These are phyloP conservation scores for Arctostaphylos glauca DNA, from an alignment of 148 eudicot species.

Conservation along the genomic window DNA sequence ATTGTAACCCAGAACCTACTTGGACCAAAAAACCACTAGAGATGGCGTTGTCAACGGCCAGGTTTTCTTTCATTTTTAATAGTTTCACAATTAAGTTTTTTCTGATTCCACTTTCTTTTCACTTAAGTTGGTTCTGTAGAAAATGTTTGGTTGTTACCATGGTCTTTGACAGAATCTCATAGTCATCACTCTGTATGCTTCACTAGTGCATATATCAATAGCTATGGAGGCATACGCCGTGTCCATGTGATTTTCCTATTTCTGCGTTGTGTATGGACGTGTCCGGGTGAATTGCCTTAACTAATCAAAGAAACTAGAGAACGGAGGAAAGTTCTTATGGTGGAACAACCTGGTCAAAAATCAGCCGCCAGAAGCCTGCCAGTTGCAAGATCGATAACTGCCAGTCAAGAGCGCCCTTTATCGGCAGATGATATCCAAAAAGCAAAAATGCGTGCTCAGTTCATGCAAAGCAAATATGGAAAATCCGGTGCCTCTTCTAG, in stretches of 20 bases:
- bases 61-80: no score
- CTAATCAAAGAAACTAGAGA: constrained; percentile 65
- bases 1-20: background rate
- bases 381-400: constrained; percentile 40
- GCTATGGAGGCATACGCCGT: background rate
- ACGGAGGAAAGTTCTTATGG: constrained; percentile 85
- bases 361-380: constrained; percentile 51
- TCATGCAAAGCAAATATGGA: constrained; percentile 63
- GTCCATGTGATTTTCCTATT: background rate
- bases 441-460: constrained; percentile 89
- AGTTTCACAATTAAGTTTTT: background rate
- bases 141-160: background rate
- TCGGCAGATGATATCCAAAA: constrained; percentile 98
- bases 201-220: background rate
- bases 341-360: constrained; percentile 92
- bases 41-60: background rate
- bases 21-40: background rate
- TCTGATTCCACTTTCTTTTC: background rate
- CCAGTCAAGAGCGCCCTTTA: constrained; percentile 75
- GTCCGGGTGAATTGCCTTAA: constrained; percentile 42
- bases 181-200: background rate
- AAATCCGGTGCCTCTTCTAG: constrained; percentile 27
- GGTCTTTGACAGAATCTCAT: background rate
- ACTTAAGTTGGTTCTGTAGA: background rate
- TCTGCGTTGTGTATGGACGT: constrained; percentile 3